Evolutionary conservation across 768 basidiomycete genomes (phyloP), one percentile per base, ranked within the genome.

Genomic region (Sarcodon aspratus): DNA sequence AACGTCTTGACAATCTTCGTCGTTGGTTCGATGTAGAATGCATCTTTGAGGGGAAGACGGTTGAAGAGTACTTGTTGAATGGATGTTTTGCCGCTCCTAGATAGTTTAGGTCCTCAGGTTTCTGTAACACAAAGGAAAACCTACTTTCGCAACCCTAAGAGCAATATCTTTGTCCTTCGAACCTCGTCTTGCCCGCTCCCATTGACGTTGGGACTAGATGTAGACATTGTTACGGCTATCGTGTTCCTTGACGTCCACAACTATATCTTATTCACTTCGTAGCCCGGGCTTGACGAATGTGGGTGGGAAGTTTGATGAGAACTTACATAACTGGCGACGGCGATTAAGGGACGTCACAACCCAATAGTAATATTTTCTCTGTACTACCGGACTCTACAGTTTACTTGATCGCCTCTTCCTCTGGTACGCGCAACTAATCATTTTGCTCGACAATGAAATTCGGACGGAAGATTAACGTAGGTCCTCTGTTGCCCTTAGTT

Each of bases 41-140:
- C 82, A 55, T 95, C 83, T 59, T 88, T 92, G 0, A 88, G 76
- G 0, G 80, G 74, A 42, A 92, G 69, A 53, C 81, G 72, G 55
- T 93, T 82, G 71, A 98, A 95, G n/a, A 96, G 75, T 33, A 94
- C 89, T 63, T 93, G 80, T 56, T 85, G 78, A 47, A 93, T 89
- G 15, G 88, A 92, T 34, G 92, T 87, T 64, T 96, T 98, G 51
- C 94, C 94, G 50, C 85, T 84, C 67, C 93, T 94, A 59, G 35
- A 43, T 31, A 37, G 48, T 32, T 17, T 27, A 42, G 47, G 18
- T 50, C 50, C 15, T 44, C 31, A 34, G 15, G 50, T 11, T 9
- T 21, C n/a, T 12, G n/a, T 11, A n/a, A 15, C 15, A 34, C 9
- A 36, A 52, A 18, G 40, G 31, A 27, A 9, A 9, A 51, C 64